Percentiles rank a stretch among this genome's conserved stretches.
phyloP scores from a whole-genome alignment of 2,329 filamentous ascomycete genomes.

The Ophiosphaerella narmari region DNA sequence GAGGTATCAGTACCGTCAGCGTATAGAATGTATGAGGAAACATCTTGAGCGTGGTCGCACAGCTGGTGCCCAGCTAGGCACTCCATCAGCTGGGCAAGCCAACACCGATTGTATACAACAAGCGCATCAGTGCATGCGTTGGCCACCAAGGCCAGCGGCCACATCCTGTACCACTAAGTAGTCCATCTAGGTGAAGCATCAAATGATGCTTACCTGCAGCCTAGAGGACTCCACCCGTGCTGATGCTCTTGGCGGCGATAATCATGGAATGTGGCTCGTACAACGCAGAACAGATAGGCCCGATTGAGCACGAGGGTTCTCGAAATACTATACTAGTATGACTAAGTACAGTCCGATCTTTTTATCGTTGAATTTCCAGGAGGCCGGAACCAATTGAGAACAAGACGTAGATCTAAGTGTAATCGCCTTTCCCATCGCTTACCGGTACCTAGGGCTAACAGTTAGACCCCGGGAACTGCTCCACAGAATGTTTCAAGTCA shows the following conservation, averaged over 20 bases:
- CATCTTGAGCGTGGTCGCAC: too few relatives aligned
- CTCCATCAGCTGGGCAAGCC: too few relatives aligned
- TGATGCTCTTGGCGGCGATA: too few relatives aligned
- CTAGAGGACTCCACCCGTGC: not conserved
- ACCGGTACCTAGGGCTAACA: too few relatives aligned
- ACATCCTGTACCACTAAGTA: too few relatives aligned
- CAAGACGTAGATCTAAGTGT: conserved; percentile 15
- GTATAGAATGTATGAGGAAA: too few relatives aligned
- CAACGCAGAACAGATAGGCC: too few relatives aligned
- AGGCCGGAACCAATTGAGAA: conserved; percentile 1
- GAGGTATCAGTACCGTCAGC: too few relatives aligned
- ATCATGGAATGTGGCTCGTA: too few relatives aligned
- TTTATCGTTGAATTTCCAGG: conserved; percentile 3
- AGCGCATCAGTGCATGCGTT: not conserved
- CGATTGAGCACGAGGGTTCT: not conserved
- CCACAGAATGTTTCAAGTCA: not conserved
- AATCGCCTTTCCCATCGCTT: too few relatives aligned
- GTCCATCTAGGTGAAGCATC: not conserved
- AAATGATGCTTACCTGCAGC: conserved; percentile 20
- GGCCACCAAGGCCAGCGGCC: too few relatives aligned
- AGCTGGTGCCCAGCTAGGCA: too few relatives aligned
- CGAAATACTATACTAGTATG: not conserved
- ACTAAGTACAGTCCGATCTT: not conserved
- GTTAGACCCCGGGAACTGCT: not conserved
- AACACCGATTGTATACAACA: not conserved